Evolutionary conservation across 1,284 basidiomycete genomes (phyloP), one percentile per base, ranked within the genome.

Genomic region (Cutaneotrichosporon arboriforme): DNA sequence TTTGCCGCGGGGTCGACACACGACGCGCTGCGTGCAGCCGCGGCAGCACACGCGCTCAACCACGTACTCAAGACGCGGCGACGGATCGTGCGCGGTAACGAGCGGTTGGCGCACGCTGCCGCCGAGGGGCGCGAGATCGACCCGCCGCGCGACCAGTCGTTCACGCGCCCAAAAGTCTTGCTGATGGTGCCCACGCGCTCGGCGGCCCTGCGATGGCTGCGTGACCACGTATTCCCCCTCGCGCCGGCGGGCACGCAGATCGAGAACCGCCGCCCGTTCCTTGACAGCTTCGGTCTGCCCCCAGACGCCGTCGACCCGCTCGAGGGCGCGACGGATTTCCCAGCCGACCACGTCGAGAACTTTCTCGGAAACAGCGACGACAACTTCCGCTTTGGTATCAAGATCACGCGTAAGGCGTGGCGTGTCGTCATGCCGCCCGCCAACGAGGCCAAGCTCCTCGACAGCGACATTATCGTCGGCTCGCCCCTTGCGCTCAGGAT

Each of bases 311-410:
- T 83, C 8, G 94, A 97, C 76, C 96, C 93, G 67, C 81, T 98
- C 7, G 83, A 84, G 3, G 33, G 46, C 8, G 41, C 59, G 0
- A 83, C 84, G n/a, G 83, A 83, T 26, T 93, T 93, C 68, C 87
- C 96, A 0, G 70, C 73, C 9, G 96, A 98, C 67, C 96, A 98
- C 69, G 82, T 94, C 14, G 89, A 90, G 64, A 96, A 84, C 55
- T 97, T 98, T 79, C 83, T 83, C 59, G 96, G 96, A n/a, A 99
- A 99, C 72, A 83, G 92, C 43, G 96, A 98, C 69, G 96, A 99
- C 74, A 90, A 84, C 64, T 98, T 98, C 76, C 79, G 89, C 61
- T 78, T 97, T 23, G 94, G 94, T 0, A 77, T 97, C 65, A 97
- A 97, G 76, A 74, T 98, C 62, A 97, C 91, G 3, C 80, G 86